Conservation (phyloP, 129 eudicot species). For the Artemisia tridentata region DNA sequence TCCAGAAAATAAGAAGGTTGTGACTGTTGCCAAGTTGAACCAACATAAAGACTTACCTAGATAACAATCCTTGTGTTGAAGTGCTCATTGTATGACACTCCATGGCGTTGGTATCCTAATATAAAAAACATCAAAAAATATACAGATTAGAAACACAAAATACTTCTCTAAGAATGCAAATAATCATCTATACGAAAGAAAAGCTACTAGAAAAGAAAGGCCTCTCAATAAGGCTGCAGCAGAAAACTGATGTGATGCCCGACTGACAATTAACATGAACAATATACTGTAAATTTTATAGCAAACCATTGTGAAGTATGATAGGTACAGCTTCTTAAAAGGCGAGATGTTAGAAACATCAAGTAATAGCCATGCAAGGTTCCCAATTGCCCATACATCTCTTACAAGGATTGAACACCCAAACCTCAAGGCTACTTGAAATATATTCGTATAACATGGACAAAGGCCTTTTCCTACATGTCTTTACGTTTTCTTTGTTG, state of each 20-base stretch:
- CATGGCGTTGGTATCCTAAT: slow-evolving; percentile 33
- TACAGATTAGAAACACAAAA: neutral
- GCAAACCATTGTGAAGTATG: too few species aligned
- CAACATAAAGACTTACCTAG: slow-evolving; percentile 34
- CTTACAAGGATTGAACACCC: too few species aligned
- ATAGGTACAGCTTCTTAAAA: too few species aligned
- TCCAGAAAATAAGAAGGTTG: slow-evolving; percentile 5
- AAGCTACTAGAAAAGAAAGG: neutral
- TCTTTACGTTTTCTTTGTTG: too few species aligned
- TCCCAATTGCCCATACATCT: too few species aligned
- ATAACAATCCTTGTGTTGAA: slow-evolving; percentile 28
- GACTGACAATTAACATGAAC: neutral
- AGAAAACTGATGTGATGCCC: neutral
- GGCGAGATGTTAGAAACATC: too few species aligned
- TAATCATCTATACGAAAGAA: neutral
- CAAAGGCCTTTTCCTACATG: too few species aligned
- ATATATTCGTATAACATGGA: too few species aligned
- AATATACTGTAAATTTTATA: neutral
- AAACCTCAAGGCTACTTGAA: too few species aligned
- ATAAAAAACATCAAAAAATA: slow-evolving; percentile 17
- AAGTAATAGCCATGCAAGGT: too few species aligned
- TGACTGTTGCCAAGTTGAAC: neutral
- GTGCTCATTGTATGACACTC: slow-evolving; percentile 47
- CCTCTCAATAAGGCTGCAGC: too few species aligned
- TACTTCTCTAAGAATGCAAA: neutral